Evolutionary conservation across 805 yeast species (phyloP), one percentile per base, ranked within the genome.

Genomic region (Wickerhamomyces ciferrii): DNA sequence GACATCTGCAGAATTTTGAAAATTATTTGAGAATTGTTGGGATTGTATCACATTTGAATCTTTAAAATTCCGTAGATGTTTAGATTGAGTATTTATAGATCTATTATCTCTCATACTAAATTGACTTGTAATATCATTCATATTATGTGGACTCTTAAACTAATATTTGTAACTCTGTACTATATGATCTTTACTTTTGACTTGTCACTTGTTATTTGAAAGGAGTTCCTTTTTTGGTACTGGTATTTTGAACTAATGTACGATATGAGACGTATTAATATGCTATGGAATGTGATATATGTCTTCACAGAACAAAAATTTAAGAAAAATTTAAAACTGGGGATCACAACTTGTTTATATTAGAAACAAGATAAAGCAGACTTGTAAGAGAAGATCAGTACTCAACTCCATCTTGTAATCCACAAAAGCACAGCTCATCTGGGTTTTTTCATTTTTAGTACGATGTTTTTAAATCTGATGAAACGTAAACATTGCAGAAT

Each of bases 61-160:
- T 32, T 32, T 18, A n/a, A 34, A 21, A 4, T 17, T 34, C 37
- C 37, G 37, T 34, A 34, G 17, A 18, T 14, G 7, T 20, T 17
- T 21, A 14, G 25, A 17, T 13, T 19, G 18, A 6, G 10, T 15
- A 21, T 37, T 5, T 14, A 10, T 7, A 14, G 14, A 8, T 21
- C 25, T 8, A 20, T 37, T 37, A 37, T 37, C 39, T 21, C 39
- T 37, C 39, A 37, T 32, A 29, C 32, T 39, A 17, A 42, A 31
- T 17, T 37, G 39, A 17, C 42, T 42, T 14, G 48, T 45, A 31
- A 45, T 45, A 21, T 45, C 48, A 27, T 45, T 43, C 48, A 45
- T 34, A 5, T 21, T 37, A 21, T 37, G 20, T 7, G 37, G 20
- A 14, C 17, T 15, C 34, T n/a, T n/a, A n/a, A n/a, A n/a, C n/a